Conservation (phyloP, 129 eudicot species). For the Artemisia argyi region DNA sequence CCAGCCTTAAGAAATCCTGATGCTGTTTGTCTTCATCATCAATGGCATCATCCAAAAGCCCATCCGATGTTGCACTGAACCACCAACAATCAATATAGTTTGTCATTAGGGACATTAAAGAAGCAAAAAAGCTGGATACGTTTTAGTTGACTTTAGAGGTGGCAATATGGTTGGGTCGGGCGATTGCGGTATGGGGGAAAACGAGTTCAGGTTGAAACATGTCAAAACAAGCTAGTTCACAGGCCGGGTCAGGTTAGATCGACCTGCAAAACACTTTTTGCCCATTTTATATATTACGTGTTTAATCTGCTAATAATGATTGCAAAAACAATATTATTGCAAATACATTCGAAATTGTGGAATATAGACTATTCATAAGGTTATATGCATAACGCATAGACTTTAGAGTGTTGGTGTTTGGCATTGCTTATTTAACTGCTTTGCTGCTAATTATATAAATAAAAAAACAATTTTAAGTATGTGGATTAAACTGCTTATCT, state of each 20-base stretch:
- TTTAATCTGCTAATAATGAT: no score
- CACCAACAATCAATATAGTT: conserved; percentile 3
- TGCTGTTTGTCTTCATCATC: conserved; percentile 75
- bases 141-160: not conserved
- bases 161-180: not conserved
- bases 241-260: no score
- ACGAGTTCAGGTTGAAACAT: not conserved
- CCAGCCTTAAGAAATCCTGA: conserved; percentile 76
- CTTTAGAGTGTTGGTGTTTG: no score
- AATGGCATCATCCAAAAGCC: conserved; percentile 82
- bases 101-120: not conserved
- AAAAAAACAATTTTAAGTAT: no score
- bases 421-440: no score
- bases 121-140: not conserved
- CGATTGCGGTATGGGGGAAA: not conserved
- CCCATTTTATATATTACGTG: no score
- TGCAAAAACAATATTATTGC: no score
- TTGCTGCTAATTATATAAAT: no score
- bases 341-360: no score
- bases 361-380: no score
- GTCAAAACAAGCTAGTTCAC: not conserved
- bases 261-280: not conserved
- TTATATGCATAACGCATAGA: no score
- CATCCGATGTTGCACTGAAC: conserved; percentile 65
- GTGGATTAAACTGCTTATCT: no score